These are phyloP conservation scores for Amaranthus tricolor DNA, from an alignment of 179 eudicot genomes.

Conservation along the genomic window DNA sequence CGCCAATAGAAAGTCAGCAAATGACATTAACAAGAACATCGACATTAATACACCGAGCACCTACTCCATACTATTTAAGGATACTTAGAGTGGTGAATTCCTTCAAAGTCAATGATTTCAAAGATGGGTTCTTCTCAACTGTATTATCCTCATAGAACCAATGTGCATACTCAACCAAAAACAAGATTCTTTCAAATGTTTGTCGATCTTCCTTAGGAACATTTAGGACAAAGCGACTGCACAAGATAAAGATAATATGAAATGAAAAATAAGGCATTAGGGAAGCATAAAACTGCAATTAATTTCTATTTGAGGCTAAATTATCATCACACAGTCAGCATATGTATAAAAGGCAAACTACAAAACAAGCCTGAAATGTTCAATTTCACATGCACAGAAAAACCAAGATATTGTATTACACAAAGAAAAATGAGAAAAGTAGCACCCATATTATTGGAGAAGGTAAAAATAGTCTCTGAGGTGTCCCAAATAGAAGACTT, in stretches of 20 bases:
- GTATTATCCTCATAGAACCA: conserved; percentile 99
- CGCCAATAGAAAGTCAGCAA: neutral
- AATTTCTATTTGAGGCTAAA: no score
- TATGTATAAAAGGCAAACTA: no score
- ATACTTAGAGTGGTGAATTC: conserved; percentile 95
- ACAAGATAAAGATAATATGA: conserved; percentile 8
- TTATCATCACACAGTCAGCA: no score
- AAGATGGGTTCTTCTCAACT: conserved; percentile 90
- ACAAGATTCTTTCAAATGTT: conserved; percentile 93
- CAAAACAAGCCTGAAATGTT: no score
- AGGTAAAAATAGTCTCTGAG: no score
- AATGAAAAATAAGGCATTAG: neutral
- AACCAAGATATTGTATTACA: no score
- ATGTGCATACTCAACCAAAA: conserved; percentile 98
- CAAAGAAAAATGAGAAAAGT: no score
- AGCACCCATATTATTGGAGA: no score
- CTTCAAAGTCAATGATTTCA: conserved; percentile 84
- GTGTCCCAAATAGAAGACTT: no score
- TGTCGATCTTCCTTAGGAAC: conserved; percentile 98
- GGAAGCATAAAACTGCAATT: no score
- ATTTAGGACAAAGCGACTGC: conserved; percentile 95
- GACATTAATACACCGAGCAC: neutral
- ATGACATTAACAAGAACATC: neutral
- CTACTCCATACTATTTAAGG: conserved; percentile 32
- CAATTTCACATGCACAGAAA: no score